Evolutionary conservation across 106 monocot species (phyloP).

Genomic region (Apostasia shenzhenica): DNA sequence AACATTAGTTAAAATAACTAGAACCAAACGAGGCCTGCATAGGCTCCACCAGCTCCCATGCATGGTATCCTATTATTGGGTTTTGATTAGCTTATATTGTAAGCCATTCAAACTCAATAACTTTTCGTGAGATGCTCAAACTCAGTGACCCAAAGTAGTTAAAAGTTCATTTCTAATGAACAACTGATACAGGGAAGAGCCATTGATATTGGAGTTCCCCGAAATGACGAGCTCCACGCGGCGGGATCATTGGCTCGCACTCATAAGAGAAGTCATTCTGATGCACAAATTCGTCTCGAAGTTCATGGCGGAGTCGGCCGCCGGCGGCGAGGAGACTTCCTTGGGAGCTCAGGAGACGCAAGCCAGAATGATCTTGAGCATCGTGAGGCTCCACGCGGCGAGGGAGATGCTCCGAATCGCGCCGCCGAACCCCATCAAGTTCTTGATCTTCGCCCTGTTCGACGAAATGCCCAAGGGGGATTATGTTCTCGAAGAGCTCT

Average conservation of each 20-base stretch:
- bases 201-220: slow-evolving; percentile 83
- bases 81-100: neutral
- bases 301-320: slow-evolving; percentile 28
- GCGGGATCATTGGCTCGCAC: slow-evolving; percentile 75
- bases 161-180: too few relatives aligned
- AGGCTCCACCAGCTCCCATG: too few relatives aligned
- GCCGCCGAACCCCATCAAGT: slow-evolving; percentile 56
- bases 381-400: slow-evolving; percentile 86
- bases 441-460: slow-evolving; percentile 77
- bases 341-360: slow-evolving; percentile 63
- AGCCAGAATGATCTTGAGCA: slow-evolving; percentile 60
- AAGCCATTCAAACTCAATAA: neutral
- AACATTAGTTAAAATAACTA: too few relatives aligned
- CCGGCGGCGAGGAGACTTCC: neutral
- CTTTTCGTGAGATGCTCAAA: neutral
- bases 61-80: too few relatives aligned
- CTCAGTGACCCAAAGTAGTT: neutral
- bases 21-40: too few relatives aligned
- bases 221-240: slow-evolving; percentile 88
- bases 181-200: slow-evolving; percentile 43
- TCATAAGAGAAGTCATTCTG: slow-evolving; percentile 65
- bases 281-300: slow-evolving; percentile 61
- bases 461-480: slow-evolving; percentile 92
- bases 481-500: slow-evolving; percentile 69
- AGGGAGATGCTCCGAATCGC: slow-evolving; percentile 89